Evolutionary conservation across 495 filamentous ascomycete species (phyloP).

Genomic region (Bathelium albidoporum): DNA sequence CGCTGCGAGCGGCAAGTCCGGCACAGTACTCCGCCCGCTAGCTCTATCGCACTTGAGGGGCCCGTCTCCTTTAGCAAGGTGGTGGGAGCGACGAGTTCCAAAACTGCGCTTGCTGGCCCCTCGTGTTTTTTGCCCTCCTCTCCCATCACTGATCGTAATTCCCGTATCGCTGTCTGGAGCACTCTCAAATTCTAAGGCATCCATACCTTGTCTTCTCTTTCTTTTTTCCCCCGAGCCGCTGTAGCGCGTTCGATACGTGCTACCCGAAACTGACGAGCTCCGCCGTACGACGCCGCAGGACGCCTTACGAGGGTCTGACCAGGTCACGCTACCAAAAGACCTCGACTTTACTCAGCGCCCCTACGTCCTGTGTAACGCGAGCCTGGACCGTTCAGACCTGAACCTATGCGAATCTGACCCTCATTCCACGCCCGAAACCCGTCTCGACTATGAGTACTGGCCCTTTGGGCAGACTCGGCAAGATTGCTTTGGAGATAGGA

Average conservation of each 20-base stretch:
- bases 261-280: neutral
- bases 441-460: constrained; percentile 2
- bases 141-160: too few species aligned
- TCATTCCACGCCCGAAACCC: neutral
- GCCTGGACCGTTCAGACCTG: neutral
- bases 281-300: neutral
- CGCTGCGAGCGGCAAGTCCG: neutral
- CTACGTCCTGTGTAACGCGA: neutral
- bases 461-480: neutral
- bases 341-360: neutral
- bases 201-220: neutral
- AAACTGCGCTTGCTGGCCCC: too few species aligned
- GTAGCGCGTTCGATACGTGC: neutral
- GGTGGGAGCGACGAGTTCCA: too few species aligned
- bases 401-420: neutral
- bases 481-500: constrained; percentile 2
- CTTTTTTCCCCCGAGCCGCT: neutral
- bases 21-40: neutral
- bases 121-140: too few species aligned
- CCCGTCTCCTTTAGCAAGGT: neutral
- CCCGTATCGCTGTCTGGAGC: too few species aligned
- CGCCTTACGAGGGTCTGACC: neutral
- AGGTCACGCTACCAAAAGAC: neutral
- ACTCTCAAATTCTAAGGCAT: too few species aligned
- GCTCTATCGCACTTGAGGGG: neutral